Evolutionary conservation across 345 rosid species (phyloP), one percentile per base, ranked within the genome.

Genomic region (Melaleuca quinquenervia): DNA sequence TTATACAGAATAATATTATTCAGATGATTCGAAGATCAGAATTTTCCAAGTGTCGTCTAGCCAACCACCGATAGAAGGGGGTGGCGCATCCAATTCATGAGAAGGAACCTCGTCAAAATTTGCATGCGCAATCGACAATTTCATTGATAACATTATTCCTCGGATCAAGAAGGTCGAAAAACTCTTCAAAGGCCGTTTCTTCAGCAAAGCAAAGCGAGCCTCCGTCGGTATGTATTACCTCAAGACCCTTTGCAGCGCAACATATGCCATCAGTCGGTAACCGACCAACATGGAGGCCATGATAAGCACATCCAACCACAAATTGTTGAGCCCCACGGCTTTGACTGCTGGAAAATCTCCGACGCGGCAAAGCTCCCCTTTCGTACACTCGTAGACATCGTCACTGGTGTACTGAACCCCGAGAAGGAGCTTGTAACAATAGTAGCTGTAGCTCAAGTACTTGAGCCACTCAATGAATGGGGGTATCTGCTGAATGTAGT

Each of bases 211-310:
- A 14, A 84, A 48, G 86, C 70, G 82, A 82, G 75, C 87, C 52
- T 27, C 84, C 16, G 53, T 86, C 41, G 44, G 56, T 86, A 55
- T 18, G 21, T 16, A 93, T 92, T 93, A 90, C 94, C 93, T 88
- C 87, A 90, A 91, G 74, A 96, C 96, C 80, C 96, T 94, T 52
- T 91, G 95, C 86, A 97, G 91, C 15, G 98, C 98, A 85, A 95
- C 85, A 80, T 96, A 97, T 12, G 98, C 99, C 27, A 96, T 44
- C 74, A 97, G 90, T 76, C 99, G 93, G 89, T 97, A 97, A 48
- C 97, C 98, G n/a, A 95, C 92, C 90, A 97, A 87, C 99, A 96
- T 97, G 52, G 94, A 86, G 20, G 95, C 99, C 99, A 97, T 95
- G 49, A 96, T 88, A 84, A 84, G 86, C 89, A 96, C 99, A 80